These are phyloP conservation scores for Oldenlandia corymbosa DNA, from an alignment of 257 asterid genomes.

Conservation along the genomic window DNA sequence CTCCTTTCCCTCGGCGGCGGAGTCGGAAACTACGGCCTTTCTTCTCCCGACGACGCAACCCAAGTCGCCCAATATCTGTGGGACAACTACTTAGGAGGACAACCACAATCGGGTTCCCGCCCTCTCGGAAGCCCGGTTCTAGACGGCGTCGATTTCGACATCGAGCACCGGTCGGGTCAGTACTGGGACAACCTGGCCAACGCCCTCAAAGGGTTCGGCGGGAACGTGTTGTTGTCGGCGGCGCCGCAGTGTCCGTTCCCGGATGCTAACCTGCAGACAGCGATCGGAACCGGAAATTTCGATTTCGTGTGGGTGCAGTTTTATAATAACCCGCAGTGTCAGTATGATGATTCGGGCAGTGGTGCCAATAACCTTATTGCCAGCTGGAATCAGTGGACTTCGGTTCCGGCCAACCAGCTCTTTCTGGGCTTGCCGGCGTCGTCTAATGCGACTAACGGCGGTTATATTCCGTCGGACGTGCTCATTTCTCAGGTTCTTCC, in stretches of 20 bases:
- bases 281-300: slow-evolving; percentile 43
- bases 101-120: slow-evolving; percentile 27
- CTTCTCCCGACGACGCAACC: slow-evolving; percentile 36
- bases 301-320: slow-evolving; percentile 60
- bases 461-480: slow-evolving; percentile 44
- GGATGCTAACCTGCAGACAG: slow-evolving; percentile 28
- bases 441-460: slow-evolving; percentile 37
- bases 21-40: slow-evolving; percentile 33
- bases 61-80: slow-evolving; percentile 44
- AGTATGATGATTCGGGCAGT: slow-evolving; percentile 31
- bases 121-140: slow-evolving; percentile 45
- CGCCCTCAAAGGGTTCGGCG: slow-evolving; percentile 24
- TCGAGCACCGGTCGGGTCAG: slow-evolving; percentile 30
- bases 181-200: slow-evolving; percentile 34
- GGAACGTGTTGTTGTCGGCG: slow-evolving; percentile 42
- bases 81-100: slow-evolving; percentile 46
- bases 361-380: slow-evolving; percentile 26
- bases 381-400: slow-evolving; percentile 36
- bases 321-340: slow-evolving; percentile 35
- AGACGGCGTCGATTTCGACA: slow-evolving; percentile 54
- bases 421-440: slow-evolving; percentile 63
- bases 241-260: slow-evolving; percentile 55
- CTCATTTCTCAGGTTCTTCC: slow-evolving; percentile 50
- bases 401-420: slow-evolving; percentile 28
- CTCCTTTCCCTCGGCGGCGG: slow-evolving; percentile 44